Conservation (phyloP, 768 basidiomycete genomes). For the Boletus vermiculosoides region DNA sequence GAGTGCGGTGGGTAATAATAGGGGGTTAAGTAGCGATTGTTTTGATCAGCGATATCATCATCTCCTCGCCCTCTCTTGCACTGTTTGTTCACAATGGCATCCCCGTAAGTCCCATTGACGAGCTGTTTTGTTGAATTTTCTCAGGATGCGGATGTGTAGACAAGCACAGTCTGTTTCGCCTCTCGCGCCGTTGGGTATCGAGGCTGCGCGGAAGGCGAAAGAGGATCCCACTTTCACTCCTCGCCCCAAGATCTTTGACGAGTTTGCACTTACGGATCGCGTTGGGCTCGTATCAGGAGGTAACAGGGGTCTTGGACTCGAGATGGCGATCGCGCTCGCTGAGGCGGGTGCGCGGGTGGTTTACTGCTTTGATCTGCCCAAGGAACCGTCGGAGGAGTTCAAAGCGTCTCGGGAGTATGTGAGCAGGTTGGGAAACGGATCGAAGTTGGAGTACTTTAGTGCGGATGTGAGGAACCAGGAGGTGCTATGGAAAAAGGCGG, state of each 20-base stretch:
- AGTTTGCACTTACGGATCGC: conserved; percentile 55
- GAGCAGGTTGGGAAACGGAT: conserved; percentile 39
- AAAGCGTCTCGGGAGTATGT: conserved; percentile 52
- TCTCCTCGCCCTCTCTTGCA: not conserved
- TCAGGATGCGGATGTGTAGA: not conserved
- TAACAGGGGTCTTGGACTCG: conserved; percentile 74
- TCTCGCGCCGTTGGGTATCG: conserved; percentile 61
- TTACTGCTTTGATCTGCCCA: conserved; percentile 67
- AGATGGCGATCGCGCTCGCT: conserved; percentile 72
- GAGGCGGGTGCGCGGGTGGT: conserved; percentile 71
- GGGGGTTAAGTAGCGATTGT: not conserved
- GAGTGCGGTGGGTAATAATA: not conserved
- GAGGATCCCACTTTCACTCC: conserved; percentile 34
- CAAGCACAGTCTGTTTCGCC: conserved; percentile 48
- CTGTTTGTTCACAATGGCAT: conserved; percentile 5
- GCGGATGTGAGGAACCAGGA: conserved; percentile 67
- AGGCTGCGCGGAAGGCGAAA: conserved; percentile 50
- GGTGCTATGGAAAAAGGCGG: conserved; percentile 52
- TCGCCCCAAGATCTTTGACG: conserved; percentile 54
- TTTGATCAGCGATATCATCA: conserved; percentile 6
- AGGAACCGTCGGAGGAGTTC: conserved; percentile 58
- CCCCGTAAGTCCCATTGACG: conserved; percentile 6
- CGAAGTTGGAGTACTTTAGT: conserved; percentile 58
- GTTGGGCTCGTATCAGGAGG: conserved; percentile 65
- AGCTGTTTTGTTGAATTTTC: too few species aligned